Base-by-base conservation (phyloP, 768 basidiomycete genomes). In the Lactarius hengduanensis region DNA sequence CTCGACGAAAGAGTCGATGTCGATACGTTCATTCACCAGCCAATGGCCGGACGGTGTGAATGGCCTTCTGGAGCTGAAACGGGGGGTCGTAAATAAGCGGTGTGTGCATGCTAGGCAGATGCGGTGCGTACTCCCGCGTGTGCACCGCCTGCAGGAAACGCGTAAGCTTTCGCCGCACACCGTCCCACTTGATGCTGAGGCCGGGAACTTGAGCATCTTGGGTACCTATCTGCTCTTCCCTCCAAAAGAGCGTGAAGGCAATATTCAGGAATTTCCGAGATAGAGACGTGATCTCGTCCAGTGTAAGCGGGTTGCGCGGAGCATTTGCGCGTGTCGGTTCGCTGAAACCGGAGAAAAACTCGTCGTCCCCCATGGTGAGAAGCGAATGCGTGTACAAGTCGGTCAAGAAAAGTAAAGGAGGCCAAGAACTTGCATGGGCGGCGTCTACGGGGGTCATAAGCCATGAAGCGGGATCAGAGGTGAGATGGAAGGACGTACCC, bases 321-420 rank as follows among this genome's bases (percentile, higher is more conserved):
- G 71, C 63, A 34, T 63, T 67, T 6, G 73, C 47, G 9, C 62
- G 77, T 69, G 11, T 72, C 73, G 28, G 75, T 71, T 0, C 57
- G 32, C 6, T 72, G 40, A 11, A 36, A 32, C 61, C 40, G 11
- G 86, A 84, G 74, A 97, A 97, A 79, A 98, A 98, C 74, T 98
- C 97, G 76, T 98, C 96, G 71, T 99, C 97, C 1, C 92, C 92
- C 83, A 98, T 92, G 0, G 94, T 94, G 38, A 94, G 80, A 38
- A 98, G 83, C 1, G 88, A 84, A 66, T 96, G 91, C 2, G 86
- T 83, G 76, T 97, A 96, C 13, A 97, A 75, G 59, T 96, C 89
- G 1, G 85, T 82, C 9, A 96, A 83, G 63, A 97, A 83, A 9
- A 98, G 78, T 1, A 98, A 76, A 2, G 90, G 80, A 0, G 88